Evolutionary conservation across 1,139 yeast species (phyloP).

Genomic region (Zygosaccharomyces pseudobailii): DNA sequence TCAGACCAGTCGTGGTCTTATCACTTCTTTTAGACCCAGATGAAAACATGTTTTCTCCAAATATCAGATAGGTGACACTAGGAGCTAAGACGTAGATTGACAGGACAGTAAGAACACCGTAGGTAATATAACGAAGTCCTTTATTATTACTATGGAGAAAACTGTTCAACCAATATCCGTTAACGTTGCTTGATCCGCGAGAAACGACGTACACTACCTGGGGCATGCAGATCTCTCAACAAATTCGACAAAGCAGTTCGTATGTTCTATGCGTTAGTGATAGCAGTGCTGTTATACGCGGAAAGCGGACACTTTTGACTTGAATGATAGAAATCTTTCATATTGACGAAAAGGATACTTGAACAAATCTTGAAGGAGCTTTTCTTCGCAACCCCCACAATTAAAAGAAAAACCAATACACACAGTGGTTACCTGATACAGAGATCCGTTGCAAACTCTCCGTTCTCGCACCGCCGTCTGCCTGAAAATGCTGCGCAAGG

Average conservation of each 20-base stretch:
- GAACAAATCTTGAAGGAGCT: background rate
- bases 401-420: background rate
- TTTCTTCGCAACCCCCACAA: background rate
- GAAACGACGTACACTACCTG: constrained; percentile 5
- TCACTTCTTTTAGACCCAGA: constrained; percentile 51
- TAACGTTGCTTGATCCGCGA: constrained; percentile 8
- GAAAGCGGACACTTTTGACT: background rate
- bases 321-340: constrained; percentile 1
- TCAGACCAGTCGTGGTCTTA: constrained; percentile 73
- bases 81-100: constrained; percentile 17
- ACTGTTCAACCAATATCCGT: constrained; percentile 8
- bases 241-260: background rate
- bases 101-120: constrained; percentile 10
- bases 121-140: constrained; percentile 5
- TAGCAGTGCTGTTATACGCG: background rate
- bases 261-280: background rate
- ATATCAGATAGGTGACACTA: constrained; percentile 10
- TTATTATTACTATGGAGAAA: constrained; percentile 7
- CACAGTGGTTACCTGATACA: background rate
- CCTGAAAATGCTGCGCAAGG: background rate
- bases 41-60: constrained; percentile 8
- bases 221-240: constrained; percentile 4
- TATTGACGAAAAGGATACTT: background rate
- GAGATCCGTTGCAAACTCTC: background rate
- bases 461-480: background rate